These are phyloP conservation scores for Picochlorum costavermella DNA, from an alignment of 139 green algal species.

Conservation along the genomic window DNA sequence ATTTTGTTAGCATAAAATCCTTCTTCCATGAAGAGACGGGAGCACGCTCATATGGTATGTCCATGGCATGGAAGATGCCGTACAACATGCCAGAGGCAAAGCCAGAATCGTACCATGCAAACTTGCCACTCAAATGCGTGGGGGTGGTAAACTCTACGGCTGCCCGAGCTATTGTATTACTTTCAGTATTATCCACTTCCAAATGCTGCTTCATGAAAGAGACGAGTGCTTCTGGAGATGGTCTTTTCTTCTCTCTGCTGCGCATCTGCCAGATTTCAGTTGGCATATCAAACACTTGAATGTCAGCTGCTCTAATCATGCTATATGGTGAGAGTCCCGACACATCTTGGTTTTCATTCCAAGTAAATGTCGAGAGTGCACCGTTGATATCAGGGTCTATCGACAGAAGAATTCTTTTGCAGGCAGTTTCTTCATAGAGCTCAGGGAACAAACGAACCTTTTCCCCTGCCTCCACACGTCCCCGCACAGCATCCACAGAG, in stretches of 20 bases:
- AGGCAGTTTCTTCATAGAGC: conserved; percentile 8
- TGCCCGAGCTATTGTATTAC: conserved; percentile 12
- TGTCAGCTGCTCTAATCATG: too few relatives aligned
- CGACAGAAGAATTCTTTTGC: conserved; percentile 35
- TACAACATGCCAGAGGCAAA: conserved; percentile 42
- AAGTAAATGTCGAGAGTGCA: conserved; percentile 38
- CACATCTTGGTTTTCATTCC: not conserved
- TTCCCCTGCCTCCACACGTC: not conserved
- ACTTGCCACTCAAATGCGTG: conserved; percentile 41
- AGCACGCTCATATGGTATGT: conserved; percentile 31
- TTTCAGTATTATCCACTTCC: not conserved
- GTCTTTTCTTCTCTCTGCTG: conserved; percentile 18
- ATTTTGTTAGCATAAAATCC: conserved; percentile 40
- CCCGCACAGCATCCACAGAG: too few relatives aligned
- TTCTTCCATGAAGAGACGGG: conserved; percentile 46
- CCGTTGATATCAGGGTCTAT: conserved; percentile 54
- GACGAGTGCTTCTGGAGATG: not conserved
- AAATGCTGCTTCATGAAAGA: conserved; percentile 24
- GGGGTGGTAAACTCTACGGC: conserved; percentile 38
- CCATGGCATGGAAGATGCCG: conserved; percentile 37
- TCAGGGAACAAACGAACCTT: conserved; percentile 18
- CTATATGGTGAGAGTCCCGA: not conserved
- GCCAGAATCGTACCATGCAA: conserved; percentile 35
- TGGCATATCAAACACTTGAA: conserved; percentile 46
- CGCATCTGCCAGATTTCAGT: conserved; percentile 23